Conservation (phyloP, 2,329 filamentous ascomycete species). For the Monilinia polystroma region DNA sequence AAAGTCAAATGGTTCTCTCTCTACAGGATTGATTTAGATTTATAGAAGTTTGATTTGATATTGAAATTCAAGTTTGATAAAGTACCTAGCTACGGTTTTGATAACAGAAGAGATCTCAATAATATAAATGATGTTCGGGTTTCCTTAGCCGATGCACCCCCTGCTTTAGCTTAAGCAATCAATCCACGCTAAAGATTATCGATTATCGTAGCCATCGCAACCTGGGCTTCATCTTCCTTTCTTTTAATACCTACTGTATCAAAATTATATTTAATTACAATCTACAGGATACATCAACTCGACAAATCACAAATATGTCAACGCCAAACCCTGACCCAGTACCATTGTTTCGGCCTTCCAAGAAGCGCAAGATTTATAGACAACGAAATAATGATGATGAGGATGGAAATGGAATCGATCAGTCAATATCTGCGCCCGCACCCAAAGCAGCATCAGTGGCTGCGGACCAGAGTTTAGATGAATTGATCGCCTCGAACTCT, state of each 20-base stretch:
- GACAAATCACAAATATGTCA: slow-evolving; percentile 19
- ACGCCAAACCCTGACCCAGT: slow-evolving; percentile 11
- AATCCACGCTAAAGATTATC: neutral
- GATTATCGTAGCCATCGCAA: no score
- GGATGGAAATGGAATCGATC: slow-evolving; percentile 24
- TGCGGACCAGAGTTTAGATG: slow-evolving; percentile 36
- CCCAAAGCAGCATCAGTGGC: slow-evolving; percentile 20
- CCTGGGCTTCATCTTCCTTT: neutral
- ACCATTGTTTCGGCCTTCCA: slow-evolving; percentile 51
- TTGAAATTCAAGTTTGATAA: no score
- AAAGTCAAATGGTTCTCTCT: no score
- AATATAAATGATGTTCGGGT: neutral
- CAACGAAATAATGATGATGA: slow-evolving; percentile 47
- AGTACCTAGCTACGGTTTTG: neutral
- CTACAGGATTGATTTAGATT: no score
- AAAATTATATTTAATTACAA: neutral
- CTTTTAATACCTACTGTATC: neutral
- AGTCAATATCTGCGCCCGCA: slow-evolving; percentile 22
- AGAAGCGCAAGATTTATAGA: slow-evolving; percentile 60
- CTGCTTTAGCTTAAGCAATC: neutral
- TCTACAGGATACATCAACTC: neutral
- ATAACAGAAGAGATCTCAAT: neutral
- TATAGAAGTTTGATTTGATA: no score
- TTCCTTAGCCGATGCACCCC: neutral
- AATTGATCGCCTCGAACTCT: slow-evolving; percentile 33